These are phyloP conservation scores for Zanthoxylum bungeanum DNA, from an alignment of 345 rosid species.

Conservation along the genomic window DNA sequence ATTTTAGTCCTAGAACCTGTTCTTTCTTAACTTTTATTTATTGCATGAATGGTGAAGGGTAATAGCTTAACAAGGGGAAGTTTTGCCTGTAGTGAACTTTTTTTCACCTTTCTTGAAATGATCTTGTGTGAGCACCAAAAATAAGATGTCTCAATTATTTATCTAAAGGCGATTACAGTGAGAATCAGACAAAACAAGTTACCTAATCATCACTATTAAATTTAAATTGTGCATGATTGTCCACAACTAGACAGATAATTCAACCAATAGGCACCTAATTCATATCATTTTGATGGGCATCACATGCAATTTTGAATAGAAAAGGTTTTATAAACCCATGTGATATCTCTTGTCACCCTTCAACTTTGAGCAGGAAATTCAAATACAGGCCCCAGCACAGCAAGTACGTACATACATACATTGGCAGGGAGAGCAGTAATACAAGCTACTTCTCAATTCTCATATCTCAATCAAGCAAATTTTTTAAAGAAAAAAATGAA, in stretches of 20 bases:
- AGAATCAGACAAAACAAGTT: constrained; percentile 19
- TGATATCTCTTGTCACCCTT: not conserved
- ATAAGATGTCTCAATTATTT: not conserved
- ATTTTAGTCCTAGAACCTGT: not conserved
- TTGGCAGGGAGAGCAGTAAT: not conserved
- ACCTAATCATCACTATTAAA: constrained; percentile 17
- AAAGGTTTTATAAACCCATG: constrained; percentile 11
- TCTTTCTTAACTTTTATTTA: not conserved
- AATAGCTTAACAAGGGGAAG: too few relatives aligned
- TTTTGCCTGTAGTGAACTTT: too few relatives aligned
- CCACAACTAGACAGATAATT: constrained; percentile 20
- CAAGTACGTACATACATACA: not conserved
- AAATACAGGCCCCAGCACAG: not conserved
- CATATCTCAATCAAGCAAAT: not conserved
- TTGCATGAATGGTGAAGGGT: not conserved
- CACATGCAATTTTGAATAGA: constrained; percentile 20
- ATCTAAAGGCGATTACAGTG: not conserved
- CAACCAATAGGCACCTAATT: constrained; percentile 11
- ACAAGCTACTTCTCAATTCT: not conserved
- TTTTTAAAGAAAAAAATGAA: not conserved
- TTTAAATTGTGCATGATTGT: constrained; percentile 4
- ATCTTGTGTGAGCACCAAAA: not conserved
- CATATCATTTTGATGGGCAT: constrained; percentile 14
- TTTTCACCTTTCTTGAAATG: not conserved
- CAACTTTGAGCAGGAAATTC: not conserved